These are phyloP conservation scores for Chaetomium globosum DNA, from an alignment of 2,329 filamentous ascomycete genomes.

Conservation along the genomic window DNA sequence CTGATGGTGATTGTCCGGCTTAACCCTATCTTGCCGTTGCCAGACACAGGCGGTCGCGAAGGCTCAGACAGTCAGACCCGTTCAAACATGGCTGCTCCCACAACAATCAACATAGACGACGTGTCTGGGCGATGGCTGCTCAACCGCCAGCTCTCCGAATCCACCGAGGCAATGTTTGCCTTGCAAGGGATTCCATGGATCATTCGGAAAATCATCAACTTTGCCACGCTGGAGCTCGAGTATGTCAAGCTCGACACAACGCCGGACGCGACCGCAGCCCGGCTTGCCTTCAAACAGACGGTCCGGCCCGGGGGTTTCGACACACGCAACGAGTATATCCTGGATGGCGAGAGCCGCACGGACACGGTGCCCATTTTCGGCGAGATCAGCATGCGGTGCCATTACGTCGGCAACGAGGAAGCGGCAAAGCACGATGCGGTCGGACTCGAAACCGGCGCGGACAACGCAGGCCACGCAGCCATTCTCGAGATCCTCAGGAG, in stretches of 20 bases:
- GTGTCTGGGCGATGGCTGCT: background rate
- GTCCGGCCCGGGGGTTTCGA: background rate
- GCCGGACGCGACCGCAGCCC: background rate
- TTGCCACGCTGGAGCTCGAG: background rate
- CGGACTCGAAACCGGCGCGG: too few relatives aligned
- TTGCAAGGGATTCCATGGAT: constrained; percentile 3
- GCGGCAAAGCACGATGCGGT: too few relatives aligned
- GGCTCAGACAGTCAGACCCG: too few relatives aligned
- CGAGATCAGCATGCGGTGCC: background rate
- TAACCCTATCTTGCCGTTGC: too few relatives aligned
- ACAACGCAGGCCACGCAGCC: background rate
- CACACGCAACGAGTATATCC: background rate
- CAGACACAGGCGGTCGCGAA: too few relatives aligned
- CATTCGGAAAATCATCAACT: background rate
- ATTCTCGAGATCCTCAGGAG: background rate
- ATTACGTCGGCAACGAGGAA: background rate
- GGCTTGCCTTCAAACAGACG: background rate
- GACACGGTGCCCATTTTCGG: constrained; percentile 3
- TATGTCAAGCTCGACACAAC: background rate
- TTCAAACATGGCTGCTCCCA: too few relatives aligned
- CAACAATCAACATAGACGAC: too few relatives aligned
- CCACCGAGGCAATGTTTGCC: background rate
- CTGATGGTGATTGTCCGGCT: too few relatives aligned
- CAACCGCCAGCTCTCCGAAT: background rate
- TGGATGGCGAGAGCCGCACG: background rate